Base-by-base conservation (phyloP, 1,139 yeast genomes). In the Suhomyces bribrorum region DNA sequence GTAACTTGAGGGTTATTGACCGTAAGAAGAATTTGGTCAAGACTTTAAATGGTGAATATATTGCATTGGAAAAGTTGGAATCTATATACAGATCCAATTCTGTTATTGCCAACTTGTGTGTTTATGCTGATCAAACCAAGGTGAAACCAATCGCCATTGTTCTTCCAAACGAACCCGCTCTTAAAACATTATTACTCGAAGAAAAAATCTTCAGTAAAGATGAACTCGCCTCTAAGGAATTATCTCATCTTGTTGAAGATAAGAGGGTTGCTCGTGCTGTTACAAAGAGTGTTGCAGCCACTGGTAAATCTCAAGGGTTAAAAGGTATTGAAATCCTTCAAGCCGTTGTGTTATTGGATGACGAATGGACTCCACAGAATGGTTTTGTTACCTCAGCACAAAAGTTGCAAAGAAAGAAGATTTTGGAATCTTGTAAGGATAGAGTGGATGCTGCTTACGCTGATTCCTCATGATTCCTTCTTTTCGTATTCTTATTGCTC, bases 351-450 rank as follows among this genome's bases (percentile, higher is more conserved):
- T 63, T 94, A 43, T 76, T 82, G 45, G 92, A 86, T 51, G 90
- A 83, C 35, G 99, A 94, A 69, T 94, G 98, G 97, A 90, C 97
- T 35, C 97, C 98, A 33, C 95, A 88, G 64, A 87, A 83, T 58
- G 97, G 97, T 2, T 86, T 73, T 50, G 94, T 92, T 41, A 89
- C 97, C 8, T 81, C 95, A 46, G 98, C 98, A 22, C 97, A 92
- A 69, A 94, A 94, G 67, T 77, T 94, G 54, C 96, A 92, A 72
- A 84, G 99, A 74, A 87, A 79, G 75, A 86, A 86, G 75, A 94
- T 94, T 60, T 71, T 88, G 57, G 80, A 73, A 29, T 79, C 80
- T 44, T 81, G 79, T 54, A 61, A 79, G 57, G 71, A 69, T 15
- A 69, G 71, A 44, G 87, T 85, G 48, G 84, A 82, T 39, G 69